Conservation (phyloP, 2,329 filamentous ascomycete species). For the Colletotrichum siamense region DNA sequence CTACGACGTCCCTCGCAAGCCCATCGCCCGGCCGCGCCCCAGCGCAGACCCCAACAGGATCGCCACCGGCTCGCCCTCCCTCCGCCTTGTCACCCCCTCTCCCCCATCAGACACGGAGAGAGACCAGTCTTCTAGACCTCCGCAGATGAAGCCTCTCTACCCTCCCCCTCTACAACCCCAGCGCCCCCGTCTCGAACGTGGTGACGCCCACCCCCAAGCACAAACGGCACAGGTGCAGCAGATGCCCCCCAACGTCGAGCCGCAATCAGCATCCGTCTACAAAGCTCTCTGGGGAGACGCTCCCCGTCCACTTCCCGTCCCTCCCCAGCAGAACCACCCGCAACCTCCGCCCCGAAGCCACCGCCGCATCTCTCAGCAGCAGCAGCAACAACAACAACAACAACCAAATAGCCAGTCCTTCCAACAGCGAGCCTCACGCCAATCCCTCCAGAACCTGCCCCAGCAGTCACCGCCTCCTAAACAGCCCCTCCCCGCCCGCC, state of each 20-base stretch:
- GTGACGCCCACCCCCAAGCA: conserved; percentile 6
- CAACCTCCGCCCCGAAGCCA: conserved; percentile 15
- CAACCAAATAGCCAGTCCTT: conserved; percentile 24
- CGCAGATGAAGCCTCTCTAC: conserved; percentile 18
- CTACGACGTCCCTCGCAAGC: conserved; percentile 16
- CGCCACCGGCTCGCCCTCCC: conserved; percentile 34
- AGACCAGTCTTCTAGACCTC: not conserved
- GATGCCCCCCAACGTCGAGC: not conserved
- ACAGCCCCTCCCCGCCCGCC: not conserved
- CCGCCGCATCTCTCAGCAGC: conserved; percentile 25
- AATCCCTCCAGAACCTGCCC: conserved; percentile 19
- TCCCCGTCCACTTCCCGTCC: conserved; percentile 17
- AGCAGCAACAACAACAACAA: conserved; percentile 26
- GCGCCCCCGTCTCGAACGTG: conserved; percentile 8
- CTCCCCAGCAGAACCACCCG: conserved; percentile 20
- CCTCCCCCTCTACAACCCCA: conserved; percentile 10
- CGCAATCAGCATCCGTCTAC: conserved; percentile 10
- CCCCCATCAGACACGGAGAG: conserved; percentile 19
- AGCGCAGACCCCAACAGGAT: conserved; percentile 1
- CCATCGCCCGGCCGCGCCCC: not conserved
- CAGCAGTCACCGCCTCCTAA: conserved; percentile 10
- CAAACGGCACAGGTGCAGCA: conserved; percentile 6
- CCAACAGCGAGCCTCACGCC: conserved; percentile 8
- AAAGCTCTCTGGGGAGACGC: conserved; percentile 12
- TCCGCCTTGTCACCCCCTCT: conserved; percentile 42